Percentiles rank a stretch among this genome's conserved stretches.
Evolutionary conservation across 306 rosid genomes (phyloP).

Genomic region (Cyamopsis tetragonoloba): DNA sequence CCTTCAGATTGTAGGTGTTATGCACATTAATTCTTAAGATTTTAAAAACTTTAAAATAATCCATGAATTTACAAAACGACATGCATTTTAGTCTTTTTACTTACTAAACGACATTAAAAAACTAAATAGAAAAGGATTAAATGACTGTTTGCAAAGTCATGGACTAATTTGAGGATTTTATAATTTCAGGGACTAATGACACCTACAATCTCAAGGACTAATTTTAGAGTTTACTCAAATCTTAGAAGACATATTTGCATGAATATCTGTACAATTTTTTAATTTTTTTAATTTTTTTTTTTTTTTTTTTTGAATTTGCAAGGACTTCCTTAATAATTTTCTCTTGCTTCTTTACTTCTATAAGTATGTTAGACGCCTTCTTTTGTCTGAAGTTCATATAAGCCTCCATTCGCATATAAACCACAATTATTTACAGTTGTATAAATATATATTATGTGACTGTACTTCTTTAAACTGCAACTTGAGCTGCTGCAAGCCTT

Average conservation of each 20-base stretch:
- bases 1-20: too few species aligned
- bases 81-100: too few species aligned
- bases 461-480: conserved; percentile 39
- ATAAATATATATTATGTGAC: conserved; percentile 1
- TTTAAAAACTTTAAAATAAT: too few species aligned
- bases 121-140: too few species aligned
- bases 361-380: conserved; percentile 22
- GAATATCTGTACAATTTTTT: conserved; percentile 23
- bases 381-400: conserved; percentile 6
- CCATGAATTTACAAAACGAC: too few species aligned
- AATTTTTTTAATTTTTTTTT: conserved; percentile 21
- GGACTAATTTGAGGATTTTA: too few species aligned
- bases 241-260: conserved; percentile 18
- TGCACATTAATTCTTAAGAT: too few species aligned
- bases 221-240: too few species aligned
- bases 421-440: conserved; percentile 25
- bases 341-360: conserved; percentile 13
- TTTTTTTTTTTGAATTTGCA: neutral
- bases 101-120: too few species aligned
- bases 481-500: conserved; percentile 97
- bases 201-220: too few species aligned
- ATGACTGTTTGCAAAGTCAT: too few species aligned
- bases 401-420: conserved; percentile 21
- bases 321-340: neutral
- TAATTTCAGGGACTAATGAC: too few species aligned